Evolutionary conservation across 2,329 filamentous ascomycete species (phyloP), one percentile per base, ranked within the genome.

Genomic region (Capronia americana): DNA sequence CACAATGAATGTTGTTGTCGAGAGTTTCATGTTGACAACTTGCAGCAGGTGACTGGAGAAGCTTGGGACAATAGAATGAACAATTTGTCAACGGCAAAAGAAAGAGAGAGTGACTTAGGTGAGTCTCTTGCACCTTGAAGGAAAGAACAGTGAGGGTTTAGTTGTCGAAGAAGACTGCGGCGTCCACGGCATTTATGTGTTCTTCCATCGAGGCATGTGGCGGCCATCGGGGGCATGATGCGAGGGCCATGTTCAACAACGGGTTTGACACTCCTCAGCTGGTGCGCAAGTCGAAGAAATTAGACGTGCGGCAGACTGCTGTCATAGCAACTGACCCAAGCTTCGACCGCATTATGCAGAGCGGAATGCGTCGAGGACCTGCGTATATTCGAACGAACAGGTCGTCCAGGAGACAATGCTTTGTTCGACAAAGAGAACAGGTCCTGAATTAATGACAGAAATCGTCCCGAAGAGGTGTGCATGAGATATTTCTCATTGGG

Each of bases 221-320:
- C 57, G 50, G 54, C 34, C 38, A 50, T 11, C 26, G 30, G 50
- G 28, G 44, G 46, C 54, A 41, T 61, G 23, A 20, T 57, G 46
- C 62, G 55, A 53, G 55, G 44, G 63, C 64, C 65, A 59, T 67
- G 67, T 64, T 62, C 62, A 62, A 64, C 59, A 32, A 53, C 51
- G 48, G 48, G 38, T 58, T 62, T 32, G 62, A 53, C 53, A 50
- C 58, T 17, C 32, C n/a, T 41, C 51, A 48, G 62, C 57, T 58
- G 55, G 32, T 63, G 54, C 59, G 59, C 60, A 34, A 70, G 64
- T 50, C 60, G 53, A 59, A 53, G 68, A 70, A 48, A 70, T 70
- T 70, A 67, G 68, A 70, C 68, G 64, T 32, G 48, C 56, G 46
- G 59, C 63, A 58, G 63, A 64, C 59, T 66, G 68, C 68, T 70